Evolutionary conservation across 345 rosid genomes (phyloP).

Genomic region (Populus pruinosa): DNA sequence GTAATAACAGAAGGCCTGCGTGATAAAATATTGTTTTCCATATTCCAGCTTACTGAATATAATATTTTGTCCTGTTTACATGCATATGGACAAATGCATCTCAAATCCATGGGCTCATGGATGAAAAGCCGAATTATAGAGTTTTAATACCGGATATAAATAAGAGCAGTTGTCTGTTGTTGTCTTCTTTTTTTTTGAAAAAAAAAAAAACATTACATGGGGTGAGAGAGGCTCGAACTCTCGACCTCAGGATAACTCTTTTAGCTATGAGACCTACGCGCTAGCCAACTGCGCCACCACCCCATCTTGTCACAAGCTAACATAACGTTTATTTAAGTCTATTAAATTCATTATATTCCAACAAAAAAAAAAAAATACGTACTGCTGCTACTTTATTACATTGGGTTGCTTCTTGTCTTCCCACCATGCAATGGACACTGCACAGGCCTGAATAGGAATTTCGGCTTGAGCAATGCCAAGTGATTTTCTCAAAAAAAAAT

Average conservation of each 20-base stretch:
- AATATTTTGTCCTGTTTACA: neutral
- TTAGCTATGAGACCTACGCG: conserved; percentile 44
- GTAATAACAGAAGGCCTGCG: neutral
- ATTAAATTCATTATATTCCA: no score
- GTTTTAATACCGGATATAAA: no score
- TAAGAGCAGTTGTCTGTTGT: neutral
- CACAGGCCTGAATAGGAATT: no score
- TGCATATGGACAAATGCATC: neutral
- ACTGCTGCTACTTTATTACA: no score
- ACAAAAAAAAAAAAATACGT: no score
- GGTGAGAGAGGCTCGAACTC: conserved; percentile 53
- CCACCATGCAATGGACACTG: no score
- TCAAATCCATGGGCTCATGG: neutral
- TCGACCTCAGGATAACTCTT: conserved; percentile 44
- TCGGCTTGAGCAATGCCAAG: no score
- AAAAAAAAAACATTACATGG: neutral
- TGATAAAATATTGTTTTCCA: neutral
- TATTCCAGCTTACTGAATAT: neutral
- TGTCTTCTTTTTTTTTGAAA: neutral
- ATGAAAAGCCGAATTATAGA: no score
- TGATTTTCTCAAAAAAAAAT: no score
- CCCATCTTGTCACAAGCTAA: neutral
- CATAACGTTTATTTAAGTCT: rapidly evolving
- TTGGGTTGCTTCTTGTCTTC: no score
- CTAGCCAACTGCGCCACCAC: conserved; percentile 62